Percentiles rank a stretch among this genome's conserved stretches.
Conservation (phyloP, 495 filamentous ascomycete species). For the Gamarada debralockiae region DNA sequence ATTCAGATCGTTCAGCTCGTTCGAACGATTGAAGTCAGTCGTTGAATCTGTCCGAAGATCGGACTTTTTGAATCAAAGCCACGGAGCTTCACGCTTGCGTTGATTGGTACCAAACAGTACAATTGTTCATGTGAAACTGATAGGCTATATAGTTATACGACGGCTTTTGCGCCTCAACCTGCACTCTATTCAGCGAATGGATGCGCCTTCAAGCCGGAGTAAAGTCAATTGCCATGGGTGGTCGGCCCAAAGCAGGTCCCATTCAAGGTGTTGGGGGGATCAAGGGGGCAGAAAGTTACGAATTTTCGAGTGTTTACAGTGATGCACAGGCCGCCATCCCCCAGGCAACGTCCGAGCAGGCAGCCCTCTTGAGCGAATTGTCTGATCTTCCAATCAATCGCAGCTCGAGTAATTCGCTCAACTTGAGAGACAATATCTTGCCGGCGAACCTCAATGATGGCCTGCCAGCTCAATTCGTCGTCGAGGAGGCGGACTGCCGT, state of each 20-base stretch:
- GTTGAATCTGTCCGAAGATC: too few relatives aligned
- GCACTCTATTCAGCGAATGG: conserved; percentile 54
- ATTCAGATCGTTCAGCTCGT: too few relatives aligned
- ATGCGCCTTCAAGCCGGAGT: conserved; percentile 53
- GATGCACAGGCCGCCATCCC: conserved; percentile 5
- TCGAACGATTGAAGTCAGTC: too few relatives aligned
- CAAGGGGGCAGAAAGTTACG: conserved; percentile 40
- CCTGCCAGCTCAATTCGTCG: conserved; percentile 19
- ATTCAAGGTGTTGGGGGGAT: conserved; percentile 63
- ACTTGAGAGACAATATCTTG: conserved; percentile 39
- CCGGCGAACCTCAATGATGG: conserved; percentile 31
- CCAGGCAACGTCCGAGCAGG: conserved; percentile 8
- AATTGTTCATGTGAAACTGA: too few relatives aligned
- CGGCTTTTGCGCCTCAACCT: conserved; percentile 63
- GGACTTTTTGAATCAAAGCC: too few relatives aligned
- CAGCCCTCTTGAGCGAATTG: conserved; percentile 4
- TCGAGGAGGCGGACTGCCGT: conserved; percentile 22
- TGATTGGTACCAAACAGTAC: too few relatives aligned
- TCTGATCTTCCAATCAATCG: conserved; percentile 8
- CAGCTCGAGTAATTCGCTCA: conserved; percentile 21
- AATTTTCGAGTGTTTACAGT: conserved; percentile 7
- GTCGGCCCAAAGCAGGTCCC: conserved; percentile 47
- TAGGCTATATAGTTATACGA: conserved; percentile 38
- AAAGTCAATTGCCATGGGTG: conserved; percentile 57
- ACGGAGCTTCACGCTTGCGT: too few relatives aligned